Evolutionary conservation across 768 basidiomycete genomes (phyloP).

Genomic region (Xerocomus brunneocitrinus): DNA sequence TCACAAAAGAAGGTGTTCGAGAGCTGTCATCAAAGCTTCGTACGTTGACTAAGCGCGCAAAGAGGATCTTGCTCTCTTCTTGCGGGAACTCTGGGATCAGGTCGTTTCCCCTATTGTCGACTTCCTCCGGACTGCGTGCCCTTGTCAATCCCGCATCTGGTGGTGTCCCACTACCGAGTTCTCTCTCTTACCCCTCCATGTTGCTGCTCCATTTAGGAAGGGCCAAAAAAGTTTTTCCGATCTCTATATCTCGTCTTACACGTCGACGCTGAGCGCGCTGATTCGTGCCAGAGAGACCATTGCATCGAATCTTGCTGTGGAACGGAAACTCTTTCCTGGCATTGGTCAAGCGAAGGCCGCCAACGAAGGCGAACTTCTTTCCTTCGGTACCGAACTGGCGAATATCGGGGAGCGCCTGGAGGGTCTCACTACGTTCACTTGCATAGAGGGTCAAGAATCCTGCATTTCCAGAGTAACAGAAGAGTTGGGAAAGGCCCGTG

Average conservation of each 20-base stretch:
- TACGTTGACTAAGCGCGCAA: background rate
- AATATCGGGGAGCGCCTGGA: background rate
- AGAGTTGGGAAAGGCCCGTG: slow-evolving; percentile 2
- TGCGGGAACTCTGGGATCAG: background rate
- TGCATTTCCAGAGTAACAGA: background rate
- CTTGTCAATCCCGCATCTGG: background rate
- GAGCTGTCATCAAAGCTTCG: background rate
- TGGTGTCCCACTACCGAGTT: background rate
- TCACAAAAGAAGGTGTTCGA: background rate
- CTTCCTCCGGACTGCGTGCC: background rate
- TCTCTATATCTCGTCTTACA: background rate
- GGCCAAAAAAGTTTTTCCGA: background rate
- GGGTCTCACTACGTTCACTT: background rate
- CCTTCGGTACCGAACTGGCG: background rate
- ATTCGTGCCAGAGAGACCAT: background rate
- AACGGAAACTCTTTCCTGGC: slow-evolving; percentile 1
- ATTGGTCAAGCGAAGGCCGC: slow-evolving; percentile 1
- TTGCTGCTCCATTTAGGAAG: background rate
- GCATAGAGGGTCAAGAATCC: background rate
- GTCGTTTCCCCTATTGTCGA: background rate
- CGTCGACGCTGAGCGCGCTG: background rate
- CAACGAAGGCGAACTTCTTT: background rate
- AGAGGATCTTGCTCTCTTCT: background rate
- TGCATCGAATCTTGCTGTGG: background rate
- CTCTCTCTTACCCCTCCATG: background rate